Base-by-base conservation (phyloP, 2,329 filamentous ascomycete species). In the Ilyonectria robusta region DNA sequence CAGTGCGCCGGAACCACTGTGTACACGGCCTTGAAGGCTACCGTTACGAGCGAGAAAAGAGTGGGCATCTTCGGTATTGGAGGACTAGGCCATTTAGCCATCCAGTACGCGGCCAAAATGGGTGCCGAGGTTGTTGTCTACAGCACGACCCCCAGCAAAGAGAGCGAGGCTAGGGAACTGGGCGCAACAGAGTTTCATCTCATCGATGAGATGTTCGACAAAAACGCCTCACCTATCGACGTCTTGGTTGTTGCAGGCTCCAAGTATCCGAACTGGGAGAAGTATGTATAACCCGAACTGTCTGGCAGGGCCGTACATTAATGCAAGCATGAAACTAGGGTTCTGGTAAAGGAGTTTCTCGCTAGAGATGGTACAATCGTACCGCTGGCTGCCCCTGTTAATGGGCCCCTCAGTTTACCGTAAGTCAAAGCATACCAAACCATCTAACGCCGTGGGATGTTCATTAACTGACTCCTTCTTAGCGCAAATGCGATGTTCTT, bases 91-190 rank as follows among this genome's bases (percentile, higher is more conserved):
- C 64, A 66, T 17, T 53, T 66, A 6, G 64, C 59, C 2, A 62
- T 66, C 8, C 64, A 62, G 35, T 44, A 73, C 59, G 90, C 90
- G 0, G 81, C 85, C 48, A 90, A 90, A 81, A 89, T 92, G 87
- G 90, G 90, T 29, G 89, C 85, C 78, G 83, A 87, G 46, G 88
- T 92, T 11, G 85, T 91, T 42, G 91, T 91, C 7, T 85, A 92
- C 70, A 90, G 86, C 2, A 84, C 87, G 11, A 86, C 84, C 2
- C 86, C 90, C 64, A 83, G 80, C 74, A 93, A 93, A 84, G 87
- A 87, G 77, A 68, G 68, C 2, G 76, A 79, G 70, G 76, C 78
- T 19, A 58, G 58, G 37, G 61, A 68, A 21, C 72, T 81, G 3
- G 79, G 80, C 17, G 79, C 76, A 19, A 70, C 75, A 63, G 74